Evolutionary conservation across 2,329 filamentous ascomycete genomes (phyloP).

Genomic region (Alternaria panax): DNA sequence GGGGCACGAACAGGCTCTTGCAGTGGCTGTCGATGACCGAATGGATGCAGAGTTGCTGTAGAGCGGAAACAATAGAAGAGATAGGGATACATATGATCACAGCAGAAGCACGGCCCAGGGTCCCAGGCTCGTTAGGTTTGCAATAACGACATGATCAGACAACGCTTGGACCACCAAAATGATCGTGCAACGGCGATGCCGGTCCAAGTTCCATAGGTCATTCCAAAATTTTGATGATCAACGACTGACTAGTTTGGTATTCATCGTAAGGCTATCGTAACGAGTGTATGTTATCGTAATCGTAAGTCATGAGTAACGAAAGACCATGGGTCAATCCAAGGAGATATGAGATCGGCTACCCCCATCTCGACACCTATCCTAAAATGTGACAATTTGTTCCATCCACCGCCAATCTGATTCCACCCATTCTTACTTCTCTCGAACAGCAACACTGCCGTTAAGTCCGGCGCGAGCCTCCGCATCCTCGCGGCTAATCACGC

Average conservation of each 20-base stretch:
- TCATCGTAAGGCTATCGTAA: background rate
- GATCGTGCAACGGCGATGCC: background rate
- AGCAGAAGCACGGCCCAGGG: background rate
- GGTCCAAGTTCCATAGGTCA: background rate
- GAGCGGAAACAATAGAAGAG: background rate
- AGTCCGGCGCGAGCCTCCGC: slow-evolving; percentile 46
- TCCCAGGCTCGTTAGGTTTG: background rate
- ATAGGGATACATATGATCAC: background rate
- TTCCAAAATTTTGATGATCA: background rate
- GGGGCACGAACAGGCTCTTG: too few species aligned
- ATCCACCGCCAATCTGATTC: background rate
- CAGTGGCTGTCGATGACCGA: background rate
- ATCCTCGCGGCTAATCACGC: slow-evolving; percentile 43
- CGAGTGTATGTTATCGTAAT: background rate
- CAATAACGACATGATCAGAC: background rate
- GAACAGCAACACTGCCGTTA: slow-evolving; percentile 6
- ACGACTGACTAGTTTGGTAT: background rate
- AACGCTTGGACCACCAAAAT: background rate
- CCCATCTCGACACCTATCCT: background rate
- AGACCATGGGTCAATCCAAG: slow-evolving; percentile 21
- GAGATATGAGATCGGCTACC: background rate
- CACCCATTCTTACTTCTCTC: slow-evolving; percentile 21
- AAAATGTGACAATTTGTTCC: slow-evolving; percentile 12
- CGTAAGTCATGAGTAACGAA: slow-evolving; percentile 4
- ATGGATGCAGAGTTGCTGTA: background rate